Evolutionary conservation across 108 stramenopile genomes (phyloP), one percentile per base, ranked within the genome.

Genomic region (Skeletonema grethae): DNA sequence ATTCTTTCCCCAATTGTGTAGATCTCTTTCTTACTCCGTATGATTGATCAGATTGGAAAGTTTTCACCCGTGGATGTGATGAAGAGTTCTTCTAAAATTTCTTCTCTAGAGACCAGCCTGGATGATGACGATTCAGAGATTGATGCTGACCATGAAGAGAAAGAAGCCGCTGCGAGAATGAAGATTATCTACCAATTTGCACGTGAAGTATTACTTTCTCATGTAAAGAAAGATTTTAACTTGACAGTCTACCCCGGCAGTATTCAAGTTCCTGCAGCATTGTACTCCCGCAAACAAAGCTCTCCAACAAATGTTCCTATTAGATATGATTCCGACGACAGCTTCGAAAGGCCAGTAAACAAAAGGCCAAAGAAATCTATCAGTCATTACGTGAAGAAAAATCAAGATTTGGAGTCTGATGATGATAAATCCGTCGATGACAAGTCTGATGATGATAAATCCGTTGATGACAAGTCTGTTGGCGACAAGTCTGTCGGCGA

Each of bases 161-260:
- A 68, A 32, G 61, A 75, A 56, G 63, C 70, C 25, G 45, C 58
- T 43, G 72, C 82, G 13, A 89, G 85, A 68, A 73, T 96, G 71
- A 84, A 77, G 38, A 74, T 71, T 20, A 80, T 92, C 29, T 86
- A 86, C 68, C 64, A 63, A 11, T 84, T 76, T 50, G 89, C 95
- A 3, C 80, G 95, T 31, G 86, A 93, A 65, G 88, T 90, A 9
- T 69, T 96, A n/a, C 67, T 93, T 28, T 79, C 85, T 3, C 86
- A 86, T 64, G 92, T 96, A 22, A 96, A 96, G 70, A 93, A 86
- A 48, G 95, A 96, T 77, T 84, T 82, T 43, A 88, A 96, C 70
- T 75, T 96, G 32, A 77, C 85, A 35, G 70, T 85, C 12, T 91
- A 90, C 67, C 92, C 95, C 9, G 93, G 91, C 28, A 53, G 71